These are phyloP conservation scores for Vaccinium macrocarpon DNA, from an alignment of 148 eudicot species.

Conservation along the genomic window DNA sequence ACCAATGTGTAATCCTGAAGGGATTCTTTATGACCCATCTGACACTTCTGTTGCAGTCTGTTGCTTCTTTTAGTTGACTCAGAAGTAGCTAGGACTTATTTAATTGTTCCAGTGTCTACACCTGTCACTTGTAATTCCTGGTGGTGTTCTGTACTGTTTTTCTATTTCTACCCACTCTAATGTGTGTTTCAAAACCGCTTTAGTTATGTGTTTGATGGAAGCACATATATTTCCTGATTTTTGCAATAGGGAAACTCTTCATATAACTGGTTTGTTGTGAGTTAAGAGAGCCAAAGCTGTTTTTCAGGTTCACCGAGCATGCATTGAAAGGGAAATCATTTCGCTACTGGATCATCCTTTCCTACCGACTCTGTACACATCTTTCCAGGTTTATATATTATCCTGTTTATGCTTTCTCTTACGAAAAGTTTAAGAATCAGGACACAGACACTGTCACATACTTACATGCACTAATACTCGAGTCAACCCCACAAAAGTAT, in stretches of 20 bases:
- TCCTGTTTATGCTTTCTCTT: not conserved
- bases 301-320: slow-evolving; percentile 94
- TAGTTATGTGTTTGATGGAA: not conserved
- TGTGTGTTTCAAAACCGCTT: not conserved
- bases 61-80: not conserved
- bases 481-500: not conserved
- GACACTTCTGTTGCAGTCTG: not conserved
- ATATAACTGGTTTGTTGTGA: not conserved
- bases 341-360: slow-evolving; percentile 91
- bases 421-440: not conserved
- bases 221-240: slow-evolving; percentile 5
- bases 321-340: slow-evolving; percentile 90
- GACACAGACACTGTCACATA: not conserved
- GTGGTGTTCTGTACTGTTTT: not conserved
- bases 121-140: not conserved
- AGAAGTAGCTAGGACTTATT: not conserved
- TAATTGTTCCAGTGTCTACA: not conserved
- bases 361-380: slow-evolving; percentile 83
- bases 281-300: slow-evolving; percentile 17
- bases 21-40: not conserved
- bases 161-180: not conserved
- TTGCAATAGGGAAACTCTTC: not conserved
- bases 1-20: not conserved
- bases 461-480: not conserved
- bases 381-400: slow-evolving; percentile 69